A percentile compares a stretch with the other conserved stretches of the same genome.
These are phyloP conservation scores for Elsinoe fawcettii DNA, from an alignment of 2,329 filamentous ascomycete species.

Conservation along the genomic window DNA sequence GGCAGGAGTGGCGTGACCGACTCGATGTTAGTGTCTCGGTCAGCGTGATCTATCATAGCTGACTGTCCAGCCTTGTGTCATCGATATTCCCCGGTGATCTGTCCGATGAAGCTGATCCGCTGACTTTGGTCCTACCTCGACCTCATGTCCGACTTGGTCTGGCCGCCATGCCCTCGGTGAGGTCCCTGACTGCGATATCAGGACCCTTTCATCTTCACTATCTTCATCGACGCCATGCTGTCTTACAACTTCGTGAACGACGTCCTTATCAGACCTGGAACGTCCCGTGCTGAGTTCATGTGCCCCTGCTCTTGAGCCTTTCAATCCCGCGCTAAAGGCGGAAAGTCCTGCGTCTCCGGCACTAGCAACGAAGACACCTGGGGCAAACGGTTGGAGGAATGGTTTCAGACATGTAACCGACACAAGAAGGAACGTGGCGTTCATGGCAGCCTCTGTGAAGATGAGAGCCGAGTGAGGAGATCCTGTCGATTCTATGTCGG, in stretches of 20 bases:
- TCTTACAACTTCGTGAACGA: neutral
- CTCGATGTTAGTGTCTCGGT: too few species aligned
- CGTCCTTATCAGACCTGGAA: neutral
- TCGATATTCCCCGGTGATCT: neutral
- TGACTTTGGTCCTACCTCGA: neutral
- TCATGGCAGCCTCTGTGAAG: constrained; percentile 13
- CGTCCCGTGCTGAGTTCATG: neutral
- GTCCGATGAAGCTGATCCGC: neutral
- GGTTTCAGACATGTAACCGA: constrained; percentile 15
- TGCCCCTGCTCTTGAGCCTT: neutral
- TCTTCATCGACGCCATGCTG: neutral
- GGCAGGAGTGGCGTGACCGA: too few species aligned
- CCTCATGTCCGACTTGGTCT: neutral
- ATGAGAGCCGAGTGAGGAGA: neutral
- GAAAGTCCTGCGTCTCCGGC: neutral
- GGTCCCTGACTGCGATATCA: neutral
- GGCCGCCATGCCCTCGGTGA: neutral
- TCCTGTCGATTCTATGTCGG: neutral
- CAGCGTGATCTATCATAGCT: neutral
- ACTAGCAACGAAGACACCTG: neutral
- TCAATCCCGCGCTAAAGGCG: neutral
- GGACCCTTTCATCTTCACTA: neutral
- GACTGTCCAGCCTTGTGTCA: neutral
- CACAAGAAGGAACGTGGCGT: constrained; percentile 10
- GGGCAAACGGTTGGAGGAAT: constrained; percentile 11